Evolutionary conservation across 148 eudicot genomes (phyloP), one percentile per base, ranked within the genome.

Genomic region (Nyssa sinensis): DNA sequence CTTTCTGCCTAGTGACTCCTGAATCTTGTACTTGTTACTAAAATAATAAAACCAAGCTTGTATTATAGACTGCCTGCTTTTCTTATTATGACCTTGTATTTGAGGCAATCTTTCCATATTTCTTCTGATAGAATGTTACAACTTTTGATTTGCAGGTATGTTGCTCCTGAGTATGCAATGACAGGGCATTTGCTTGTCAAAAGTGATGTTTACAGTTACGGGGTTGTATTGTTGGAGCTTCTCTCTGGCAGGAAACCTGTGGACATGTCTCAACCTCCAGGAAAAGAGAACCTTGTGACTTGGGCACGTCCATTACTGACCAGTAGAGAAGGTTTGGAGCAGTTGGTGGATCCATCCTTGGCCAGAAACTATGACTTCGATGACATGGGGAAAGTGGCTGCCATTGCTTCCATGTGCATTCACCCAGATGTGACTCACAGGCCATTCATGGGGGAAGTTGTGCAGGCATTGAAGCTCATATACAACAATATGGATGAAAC

Each of bases 391-490:
- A 95, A 86, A 78, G 94, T 90, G 68, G 97, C 98, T 16, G 90
- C 97, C 55, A 92, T 95, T 14, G 94, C 98, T 69, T 90, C 96
- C 27, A 89, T 92, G 97, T 94, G 98, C 58, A 94, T 95, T 37
- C 93, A 92, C 70, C 89, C 94, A 10, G 98, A 95, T 86, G 98
- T 92, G 72, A 80, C 96, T 47, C 88, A 90, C 62, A 81, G 98
- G 67, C 97, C 98, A 28, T 95, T 92, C 75, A 95, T 95, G 98
- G 97, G 98, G n/a, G 98, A 95, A 84, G 98, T 95, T 4, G 97
- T 95, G 62, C 98, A 95, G 78, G 98, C 98, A 1, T 81, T 92
- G 37, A 95, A 95, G 79, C 93, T 92, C 64, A 87, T 92, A 21
- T 92, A 87, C 78, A 95, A 88, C 0, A 94, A 95, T 68, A 70